Evolutionary conservation across 2,329 filamentous ascomycete species (phyloP).

Genomic region (Colletotrichum siamense): DNA sequence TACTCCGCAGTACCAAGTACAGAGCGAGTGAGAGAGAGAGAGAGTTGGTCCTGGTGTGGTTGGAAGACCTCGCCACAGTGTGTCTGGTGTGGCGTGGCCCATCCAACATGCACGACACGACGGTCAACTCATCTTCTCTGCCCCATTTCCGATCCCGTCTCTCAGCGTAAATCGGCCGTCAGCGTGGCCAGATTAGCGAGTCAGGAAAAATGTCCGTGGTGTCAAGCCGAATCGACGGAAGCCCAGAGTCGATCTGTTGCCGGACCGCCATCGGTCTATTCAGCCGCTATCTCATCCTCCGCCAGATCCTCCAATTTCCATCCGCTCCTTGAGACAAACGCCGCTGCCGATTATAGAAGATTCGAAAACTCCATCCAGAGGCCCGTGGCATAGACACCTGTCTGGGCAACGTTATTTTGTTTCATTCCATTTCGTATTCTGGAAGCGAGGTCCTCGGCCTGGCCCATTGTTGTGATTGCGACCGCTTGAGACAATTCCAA

Average conservation of each 20-base stretch:
- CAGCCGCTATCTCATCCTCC: constrained; percentile 4
- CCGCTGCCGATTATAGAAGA: constrained; percentile 5
- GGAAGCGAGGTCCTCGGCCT: constrained; percentile 3
- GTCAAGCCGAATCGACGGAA: background rate
- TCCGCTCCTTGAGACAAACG: constrained; percentile 7
- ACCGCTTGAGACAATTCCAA: constrained; percentile 13
- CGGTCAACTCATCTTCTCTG: constrained; percentile 6
- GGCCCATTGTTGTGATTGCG: background rate
- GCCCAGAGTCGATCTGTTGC: background rate
- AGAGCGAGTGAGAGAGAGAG: background rate
- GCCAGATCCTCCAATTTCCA: constrained; percentile 19
- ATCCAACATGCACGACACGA: constrained; percentile 3
- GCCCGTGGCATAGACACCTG: constrained; percentile 5
- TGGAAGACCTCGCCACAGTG: background rate
- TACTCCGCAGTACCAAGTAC: background rate
- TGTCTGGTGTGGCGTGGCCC: background rate
- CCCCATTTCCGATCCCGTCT: background rate
- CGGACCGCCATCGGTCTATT: constrained; percentile 2
- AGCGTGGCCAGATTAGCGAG: constrained; percentile 5
- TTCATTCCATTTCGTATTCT: constrained; percentile 18
- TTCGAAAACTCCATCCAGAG: background rate
- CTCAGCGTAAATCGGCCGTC: background rate
- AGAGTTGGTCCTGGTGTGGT: background rate
- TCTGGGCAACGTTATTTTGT: constrained; percentile 9
- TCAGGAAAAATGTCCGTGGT: constrained; percentile 7